Conservation (phyloP, 1,284 basidiomycete species). For the Boletus smithii region DNA sequence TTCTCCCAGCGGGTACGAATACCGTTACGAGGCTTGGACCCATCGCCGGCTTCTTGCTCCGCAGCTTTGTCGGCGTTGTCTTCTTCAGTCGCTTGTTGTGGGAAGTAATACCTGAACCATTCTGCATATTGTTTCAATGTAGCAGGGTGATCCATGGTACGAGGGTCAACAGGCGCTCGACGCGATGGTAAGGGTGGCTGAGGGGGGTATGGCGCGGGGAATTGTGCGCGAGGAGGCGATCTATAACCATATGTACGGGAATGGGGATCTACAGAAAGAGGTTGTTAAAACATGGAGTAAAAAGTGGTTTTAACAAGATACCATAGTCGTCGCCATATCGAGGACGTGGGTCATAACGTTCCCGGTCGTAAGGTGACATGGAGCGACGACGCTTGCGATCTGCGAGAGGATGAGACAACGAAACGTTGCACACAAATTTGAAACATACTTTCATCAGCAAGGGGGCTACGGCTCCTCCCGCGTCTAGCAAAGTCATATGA, state of each 20-base stretch:
- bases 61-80: conserved; percentile 77
- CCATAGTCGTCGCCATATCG: conserved; percentile 78
- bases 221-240: conserved; percentile 56
- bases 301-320: conserved; percentile 32
- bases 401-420: conserved; percentile 29
- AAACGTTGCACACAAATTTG: neutral
- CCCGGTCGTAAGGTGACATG: conserved; percentile 77
- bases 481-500: conserved; percentile 58
- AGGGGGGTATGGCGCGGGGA: conserved; percentile 43
- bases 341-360: conserved; percentile 75
- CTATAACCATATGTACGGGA: conserved; percentile 60
- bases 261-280: conserved; percentile 50
- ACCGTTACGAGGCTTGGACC: conserved; percentile 74
- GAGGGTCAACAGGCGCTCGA: conserved; percentile 73
- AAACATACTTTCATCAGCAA: conserved; percentile 59
- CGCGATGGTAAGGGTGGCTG: conserved; percentile 38
- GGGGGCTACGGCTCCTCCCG: conserved; percentile 71
- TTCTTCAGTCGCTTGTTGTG: conserved; percentile 74
- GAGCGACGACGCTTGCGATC: conserved; percentile 81
- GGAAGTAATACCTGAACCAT: conserved; percentile 82
- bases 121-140: conserved; percentile 84
- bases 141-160: conserved; percentile 78
- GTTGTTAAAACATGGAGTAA: conserved; percentile 10
- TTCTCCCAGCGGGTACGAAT: conserved; percentile 83
- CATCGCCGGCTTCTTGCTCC: conserved; percentile 75